Base-by-base conservation (phyloP, 768 basidiomycete genomes). In the Rhodotorula graminis region DNA sequence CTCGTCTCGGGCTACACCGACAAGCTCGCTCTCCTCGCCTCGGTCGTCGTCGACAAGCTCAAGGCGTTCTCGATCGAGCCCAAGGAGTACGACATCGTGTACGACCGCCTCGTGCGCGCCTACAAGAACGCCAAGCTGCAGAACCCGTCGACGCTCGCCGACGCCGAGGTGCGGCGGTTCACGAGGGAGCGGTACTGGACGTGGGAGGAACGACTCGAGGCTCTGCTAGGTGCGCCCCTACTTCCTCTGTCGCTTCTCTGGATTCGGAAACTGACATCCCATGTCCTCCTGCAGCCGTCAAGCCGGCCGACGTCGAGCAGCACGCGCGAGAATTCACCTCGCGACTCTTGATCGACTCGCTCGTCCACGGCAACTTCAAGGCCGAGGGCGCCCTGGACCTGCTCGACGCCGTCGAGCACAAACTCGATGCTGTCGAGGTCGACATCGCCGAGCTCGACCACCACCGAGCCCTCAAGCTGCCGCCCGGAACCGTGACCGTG, bases 81-180 rank as follows among this genome's bases (percentile, higher is more conserved):
- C 18, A 86, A 89, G 64, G 84, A 92, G 61, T 85, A 97, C 72
- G 85, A 84, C 44, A 86, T 96, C 44, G 87, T 93, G 81, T 91
- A 90, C 78, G 92, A 96, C 81, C 87, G 91, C 82, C 90, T 93
- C 61, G 52, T 87, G 81, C 85, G 88, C 70, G 87, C 89, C 66
- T 92, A 89, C 86, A 85, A 88, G 71, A 99, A 97, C 80, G 91
- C 92, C 81, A 88, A 87, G 82, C 85, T 96, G 66, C 87, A 86
- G 19, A 90, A 94, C 81, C 89, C 92, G 2, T 91, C 90, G 80
- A 83, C 85, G 19, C 82, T 92, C 27, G 89, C 91, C 12, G 88
- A 91, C 75, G 90, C 90, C 78, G 92, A 88, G 78, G 83, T 84
- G 12, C 85, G 87, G 31, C 88, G 92, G 80, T 79, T 91, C 18